These are phyloP conservation scores for Hanseniaspora guilliermondii DNA, from an alignment of 805 yeast species.

Conservation along the genomic window DNA sequence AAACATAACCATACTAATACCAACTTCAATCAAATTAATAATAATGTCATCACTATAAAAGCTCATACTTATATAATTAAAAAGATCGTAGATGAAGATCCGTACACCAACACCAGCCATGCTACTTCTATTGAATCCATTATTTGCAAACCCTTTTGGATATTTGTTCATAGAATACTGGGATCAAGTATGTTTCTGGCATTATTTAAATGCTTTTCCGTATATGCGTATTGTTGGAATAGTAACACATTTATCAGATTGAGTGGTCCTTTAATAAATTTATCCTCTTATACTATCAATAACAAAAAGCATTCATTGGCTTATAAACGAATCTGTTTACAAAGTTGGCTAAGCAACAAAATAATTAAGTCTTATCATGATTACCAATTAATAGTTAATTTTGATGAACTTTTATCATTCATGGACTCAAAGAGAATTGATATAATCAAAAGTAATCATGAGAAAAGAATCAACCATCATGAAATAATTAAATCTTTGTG, in stretches of 20 bases:
- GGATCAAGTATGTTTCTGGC: conserved; percentile 33
- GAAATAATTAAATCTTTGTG: background rate
- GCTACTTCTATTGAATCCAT: background rate
- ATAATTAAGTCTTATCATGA: background rate
- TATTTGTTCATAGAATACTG: conserved; percentile 27
- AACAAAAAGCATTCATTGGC: background rate
- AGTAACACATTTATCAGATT: conserved; percentile 17
- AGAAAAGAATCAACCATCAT: background rate
- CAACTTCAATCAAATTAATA: too few relatives aligned
- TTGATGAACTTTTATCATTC: background rate
- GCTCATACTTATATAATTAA: background rate
- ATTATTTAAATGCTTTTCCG: conserved; percentile 30
- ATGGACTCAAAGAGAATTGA: background rate
- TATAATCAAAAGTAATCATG: background rate
- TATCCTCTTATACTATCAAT: background rate
- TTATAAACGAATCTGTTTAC: background rate
- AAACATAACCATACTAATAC: background rate
- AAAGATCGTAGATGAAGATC: background rate
- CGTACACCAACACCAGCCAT: background rate
- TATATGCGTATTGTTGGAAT: conserved; percentile 20
- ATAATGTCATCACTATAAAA: background rate
- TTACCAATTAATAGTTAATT: background rate
- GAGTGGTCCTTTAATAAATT: conserved; percentile 14
- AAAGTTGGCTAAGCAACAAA: background rate
- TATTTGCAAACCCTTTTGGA: conserved; percentile 5